Conservation (phyloP, 2,329 filamentous ascomycete species). For the Aureobasidium sp. region DNA sequence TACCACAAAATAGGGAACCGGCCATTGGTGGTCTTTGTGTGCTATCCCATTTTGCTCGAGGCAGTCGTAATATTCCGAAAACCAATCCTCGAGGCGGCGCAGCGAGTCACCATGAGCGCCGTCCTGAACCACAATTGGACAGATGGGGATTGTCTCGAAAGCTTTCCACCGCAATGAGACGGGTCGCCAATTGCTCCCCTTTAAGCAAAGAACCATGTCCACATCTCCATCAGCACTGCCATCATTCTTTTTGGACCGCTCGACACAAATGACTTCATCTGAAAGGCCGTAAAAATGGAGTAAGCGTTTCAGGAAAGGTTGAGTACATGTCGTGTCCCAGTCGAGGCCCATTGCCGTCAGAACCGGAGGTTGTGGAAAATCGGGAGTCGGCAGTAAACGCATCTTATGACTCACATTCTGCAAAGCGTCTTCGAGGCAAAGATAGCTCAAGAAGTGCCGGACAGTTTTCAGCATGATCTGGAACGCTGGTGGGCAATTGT, state of each 20-base stretch:
- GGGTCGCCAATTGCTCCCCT: background rate
- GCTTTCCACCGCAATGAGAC: background rate
- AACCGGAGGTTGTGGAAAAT: no score
- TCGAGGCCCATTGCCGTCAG: background rate
- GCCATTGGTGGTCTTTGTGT: background rate
- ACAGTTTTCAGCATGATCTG: background rate
- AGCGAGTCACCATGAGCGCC: background rate
- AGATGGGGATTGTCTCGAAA: background rate
- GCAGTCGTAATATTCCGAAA: background rate
- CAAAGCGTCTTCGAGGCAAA: background rate
- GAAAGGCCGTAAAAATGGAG: background rate
- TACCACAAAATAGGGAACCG: background rate
- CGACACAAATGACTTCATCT: background rate
- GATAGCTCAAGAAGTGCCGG: background rate
- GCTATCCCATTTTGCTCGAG: background rate
- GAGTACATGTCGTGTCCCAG: background rate
- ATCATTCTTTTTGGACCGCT: background rate
- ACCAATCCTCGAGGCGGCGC: background rate
- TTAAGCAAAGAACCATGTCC: background rate
- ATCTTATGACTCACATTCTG: no score
- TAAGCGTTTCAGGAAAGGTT: background rate
- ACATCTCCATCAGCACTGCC: background rate
- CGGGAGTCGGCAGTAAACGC: no score
- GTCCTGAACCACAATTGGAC: background rate
- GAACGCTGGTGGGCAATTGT: background rate